A percentile compares a stretch with the other conserved stretches of the same genome.
These are phyloP conservation scores for Mrakiaceae sp. DNA, from an alignment of 1,284 basidiomycete genomes.

Conservation along the genomic window DNA sequence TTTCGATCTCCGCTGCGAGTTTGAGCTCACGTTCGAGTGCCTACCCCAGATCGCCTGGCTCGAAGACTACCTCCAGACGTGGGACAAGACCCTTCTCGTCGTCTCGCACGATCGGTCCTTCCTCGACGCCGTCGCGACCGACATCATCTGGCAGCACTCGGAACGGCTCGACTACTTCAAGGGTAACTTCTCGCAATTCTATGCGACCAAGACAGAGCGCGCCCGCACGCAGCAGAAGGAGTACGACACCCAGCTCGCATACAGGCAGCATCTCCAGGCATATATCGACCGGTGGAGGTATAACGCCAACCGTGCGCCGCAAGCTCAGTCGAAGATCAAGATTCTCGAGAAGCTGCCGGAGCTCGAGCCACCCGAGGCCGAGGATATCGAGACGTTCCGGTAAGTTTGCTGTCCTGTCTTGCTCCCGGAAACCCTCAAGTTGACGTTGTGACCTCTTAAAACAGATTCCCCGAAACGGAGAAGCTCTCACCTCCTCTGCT, in stretches of 20 bases:
- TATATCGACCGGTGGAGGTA: slow-evolving; percentile 97
- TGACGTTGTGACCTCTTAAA: neutral
- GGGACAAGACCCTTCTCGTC: slow-evolving; percentile 86
- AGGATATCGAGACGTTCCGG: slow-evolving; percentile 83
- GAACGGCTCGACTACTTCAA: slow-evolving; percentile 80
- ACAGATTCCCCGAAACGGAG: slow-evolving; percentile 78
- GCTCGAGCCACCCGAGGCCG: slow-evolving; percentile 78
- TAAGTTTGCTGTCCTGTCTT: slow-evolving; percentile 25
- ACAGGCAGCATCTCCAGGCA: slow-evolving; percentile 88
- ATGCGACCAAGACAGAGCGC: slow-evolving; percentile 94
- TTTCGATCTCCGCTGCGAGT: neutral
- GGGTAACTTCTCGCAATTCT: slow-evolving; percentile 96
- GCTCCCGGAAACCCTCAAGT: no score
- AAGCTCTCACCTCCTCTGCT: slow-evolving; percentile 95
- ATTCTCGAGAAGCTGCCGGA: slow-evolving; percentile 96
- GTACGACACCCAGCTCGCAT: slow-evolving; percentile 90
- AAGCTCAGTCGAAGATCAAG: slow-evolving; percentile 96
- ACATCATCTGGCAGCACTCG: slow-evolving; percentile 95
- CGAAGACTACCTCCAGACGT: slow-evolving; percentile 93
- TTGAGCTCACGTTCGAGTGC: slow-evolving; percentile 39
- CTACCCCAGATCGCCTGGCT: slow-evolving; percentile 44
- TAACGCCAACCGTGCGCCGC: slow-evolving; percentile 81
- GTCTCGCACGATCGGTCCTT: slow-evolving; percentile 99
- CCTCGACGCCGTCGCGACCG: slow-evolving; percentile 90
- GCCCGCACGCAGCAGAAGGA: slow-evolving; percentile 83